phyloP scores from a whole-genome alignment of 1,284 basidiomycete species.

The Boletus nobilissimus region DNA sequence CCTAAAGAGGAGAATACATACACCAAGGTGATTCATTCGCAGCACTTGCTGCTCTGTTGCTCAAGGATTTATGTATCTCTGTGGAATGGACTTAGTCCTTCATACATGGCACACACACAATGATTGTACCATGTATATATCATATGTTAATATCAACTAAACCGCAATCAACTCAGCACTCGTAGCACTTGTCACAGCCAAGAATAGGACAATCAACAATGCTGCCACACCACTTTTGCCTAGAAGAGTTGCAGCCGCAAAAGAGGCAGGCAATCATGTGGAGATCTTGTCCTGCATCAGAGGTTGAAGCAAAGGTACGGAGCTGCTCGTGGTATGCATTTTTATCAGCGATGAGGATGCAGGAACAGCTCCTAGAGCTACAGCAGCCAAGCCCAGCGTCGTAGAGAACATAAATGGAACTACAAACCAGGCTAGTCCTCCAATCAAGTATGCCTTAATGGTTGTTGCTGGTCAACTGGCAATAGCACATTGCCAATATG shows the following conservation, averaged over 20 bases:
- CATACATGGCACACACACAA: background rate
- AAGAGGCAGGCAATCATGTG: conserved; percentile 85
- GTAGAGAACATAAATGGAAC: conserved; percentile 85
- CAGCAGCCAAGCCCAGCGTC: conserved; percentile 84
- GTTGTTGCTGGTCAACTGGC: conserved; percentile 83
- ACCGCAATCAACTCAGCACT: conserved; percentile 93
- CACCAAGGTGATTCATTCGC: conserved; percentile 62
- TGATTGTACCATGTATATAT: conserved; percentile 71
- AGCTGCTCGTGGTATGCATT: conserved; percentile 48
- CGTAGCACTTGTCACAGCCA: conserved; percentile 88
- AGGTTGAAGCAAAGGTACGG: conserved; percentile 72
- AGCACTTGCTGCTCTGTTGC: conserved; percentile 72
- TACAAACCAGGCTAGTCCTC: conserved; percentile 90
- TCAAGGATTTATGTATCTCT: conserved; percentile 70
- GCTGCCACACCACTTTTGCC: conserved; percentile 80
- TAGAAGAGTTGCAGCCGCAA: conserved; percentile 82
- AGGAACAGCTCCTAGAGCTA: conserved; percentile 64
- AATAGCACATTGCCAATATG: conserved; percentile 89
- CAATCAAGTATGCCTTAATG: conserved; percentile 89
- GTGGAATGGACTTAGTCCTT: background rate
- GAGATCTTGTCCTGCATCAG: conserved; percentile 75
- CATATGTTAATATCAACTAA: conserved; percentile 83
- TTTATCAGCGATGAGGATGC: conserved; percentile 40
- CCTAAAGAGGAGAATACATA: conserved; percentile 54
- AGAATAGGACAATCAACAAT: conserved; percentile 76